phyloP scores from a whole-genome alignment of 2,329 filamentous ascomycete genomes.

The Botryotinia globosa region DNA sequence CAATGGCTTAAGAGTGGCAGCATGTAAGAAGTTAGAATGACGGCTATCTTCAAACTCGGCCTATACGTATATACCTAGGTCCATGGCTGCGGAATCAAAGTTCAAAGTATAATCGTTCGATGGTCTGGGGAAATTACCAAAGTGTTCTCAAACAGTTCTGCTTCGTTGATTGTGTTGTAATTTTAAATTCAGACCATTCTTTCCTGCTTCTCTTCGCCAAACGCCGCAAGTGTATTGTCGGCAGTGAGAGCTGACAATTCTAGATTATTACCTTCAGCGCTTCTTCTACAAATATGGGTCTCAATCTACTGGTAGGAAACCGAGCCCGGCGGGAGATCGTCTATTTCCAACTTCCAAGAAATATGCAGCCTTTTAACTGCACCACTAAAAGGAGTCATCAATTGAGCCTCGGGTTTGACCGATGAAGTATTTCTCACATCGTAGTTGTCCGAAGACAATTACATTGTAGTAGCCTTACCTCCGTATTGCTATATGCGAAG shows the following conservation, averaged over 20 bases:
- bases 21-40: neutral
- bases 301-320: neutral
- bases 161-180: neutral
- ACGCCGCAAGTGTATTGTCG: neutral
- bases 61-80: neutral
- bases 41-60: conserved; percentile 1
- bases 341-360: neutral
- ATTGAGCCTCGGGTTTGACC: neutral
- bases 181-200: neutral
- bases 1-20: neutral
- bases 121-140: neutral
- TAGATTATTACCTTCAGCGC: neutral
- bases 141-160: neutral
- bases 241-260: neutral
- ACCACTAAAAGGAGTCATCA: neutral
- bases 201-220: neutral
- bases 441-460: neutral
- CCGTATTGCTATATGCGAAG: neutral
- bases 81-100: neutral
- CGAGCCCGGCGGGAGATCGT: conserved; percentile 8
- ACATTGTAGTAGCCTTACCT: neutral
- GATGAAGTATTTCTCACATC: neutral
- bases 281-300: neutral
- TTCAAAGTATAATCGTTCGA: neutral
- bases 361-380: neutral